Base-by-base conservation (phyloP, 2,329 filamentous ascomycete genomes). In the Penicillium sp. region DNA sequence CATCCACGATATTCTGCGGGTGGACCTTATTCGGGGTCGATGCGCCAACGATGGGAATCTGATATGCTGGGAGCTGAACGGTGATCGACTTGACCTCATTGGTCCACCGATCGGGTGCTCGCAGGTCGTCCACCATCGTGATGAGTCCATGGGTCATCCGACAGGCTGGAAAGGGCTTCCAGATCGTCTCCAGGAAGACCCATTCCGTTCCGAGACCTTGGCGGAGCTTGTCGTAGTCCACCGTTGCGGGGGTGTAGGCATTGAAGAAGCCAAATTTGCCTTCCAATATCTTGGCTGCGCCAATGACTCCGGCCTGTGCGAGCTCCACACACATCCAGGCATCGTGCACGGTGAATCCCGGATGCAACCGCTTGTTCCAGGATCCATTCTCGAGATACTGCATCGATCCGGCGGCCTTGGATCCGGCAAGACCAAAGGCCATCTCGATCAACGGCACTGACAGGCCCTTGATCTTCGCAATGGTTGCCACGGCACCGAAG, bases 351-450 rank as follows among this genome's bases (percentile, higher is more conserved):
- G 64, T 63, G 47, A 68, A 68, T 0, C 64, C 64, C 8, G 64
- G 62, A 45, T 67, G 63, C 2, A 68, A 54, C 6, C 64, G 53
- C 43, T 68, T 68, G 46, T 68, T 67, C 57, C 61, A 65, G 15
- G 47, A 54, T 8, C 64, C 64, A 39, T 68, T 68, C 18, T 61
- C 62, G 14, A 68, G 57, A 40, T 64, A 68, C 35, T 68, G 64
- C 62, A 66, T 64, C 3, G 57, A 60, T 1, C 64, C 64, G 3
- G 62, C 62, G 8, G 64, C 63, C 48, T 64, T 66, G 35, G 56
- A 60, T 3, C 59, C 63, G 1, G 63, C 64, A 7, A 68, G 50
- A 4, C 64, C 64, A 35, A 65, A 68, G 0, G 64, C 64, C 36
- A 55, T 57, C 19, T 58, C 54, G n/a, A 67, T 45, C 2, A 38